phyloP scores from a whole-genome alignment of 805 yeast species.

The Candida takata region DNA sequence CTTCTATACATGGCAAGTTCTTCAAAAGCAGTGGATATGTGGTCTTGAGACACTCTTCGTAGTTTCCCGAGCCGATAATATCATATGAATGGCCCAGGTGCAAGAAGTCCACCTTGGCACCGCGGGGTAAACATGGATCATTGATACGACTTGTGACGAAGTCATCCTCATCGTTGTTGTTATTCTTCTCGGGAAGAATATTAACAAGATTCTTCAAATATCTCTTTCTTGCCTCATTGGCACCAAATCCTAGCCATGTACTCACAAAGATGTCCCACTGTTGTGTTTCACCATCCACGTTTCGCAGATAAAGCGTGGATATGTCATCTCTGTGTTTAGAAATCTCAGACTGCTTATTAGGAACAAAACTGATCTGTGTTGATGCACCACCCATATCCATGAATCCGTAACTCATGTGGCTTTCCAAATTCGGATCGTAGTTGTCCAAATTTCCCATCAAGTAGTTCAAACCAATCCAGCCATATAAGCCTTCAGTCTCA shows the following conservation, averaged over 20 bases:
- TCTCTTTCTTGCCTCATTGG: conserved; percentile 82
- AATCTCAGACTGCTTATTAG: conserved; percentile 54
- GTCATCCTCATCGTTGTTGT: conserved; percentile 40
- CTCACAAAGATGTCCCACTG: conserved; percentile 86
- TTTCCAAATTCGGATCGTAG: conserved; percentile 28
- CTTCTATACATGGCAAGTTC: conserved; percentile 74
- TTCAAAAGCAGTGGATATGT: conserved; percentile 74
- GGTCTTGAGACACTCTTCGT: conserved; percentile 61
- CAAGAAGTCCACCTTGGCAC: conserved; percentile 42
- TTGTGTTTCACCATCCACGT: conserved; percentile 61
- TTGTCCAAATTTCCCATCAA: conserved; percentile 57
- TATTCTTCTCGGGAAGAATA: conserved; percentile 41
- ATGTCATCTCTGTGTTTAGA: conserved; percentile 67
- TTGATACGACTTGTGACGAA: conserved; percentile 31
- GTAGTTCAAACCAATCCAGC: conserved; percentile 92
- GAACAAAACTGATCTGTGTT: conserved; percentile 91
- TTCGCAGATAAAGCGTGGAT: conserved; percentile 56
- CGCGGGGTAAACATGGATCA: conserved; percentile 81
- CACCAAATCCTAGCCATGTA: conserved; percentile 97
- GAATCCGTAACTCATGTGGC: conserved; percentile 72
- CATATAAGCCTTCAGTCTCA: conserved; percentile 88
- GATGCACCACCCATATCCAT: conserved; percentile 99
- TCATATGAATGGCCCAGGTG: conserved; percentile 40
- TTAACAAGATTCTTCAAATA: conserved; percentile 53
- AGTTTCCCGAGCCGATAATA: conserved; percentile 72